These are phyloP conservation scores for Akanthomyces muscarius DNA, from an alignment of 2,329 filamentous ascomycete species.

Conservation along the genomic window DNA sequence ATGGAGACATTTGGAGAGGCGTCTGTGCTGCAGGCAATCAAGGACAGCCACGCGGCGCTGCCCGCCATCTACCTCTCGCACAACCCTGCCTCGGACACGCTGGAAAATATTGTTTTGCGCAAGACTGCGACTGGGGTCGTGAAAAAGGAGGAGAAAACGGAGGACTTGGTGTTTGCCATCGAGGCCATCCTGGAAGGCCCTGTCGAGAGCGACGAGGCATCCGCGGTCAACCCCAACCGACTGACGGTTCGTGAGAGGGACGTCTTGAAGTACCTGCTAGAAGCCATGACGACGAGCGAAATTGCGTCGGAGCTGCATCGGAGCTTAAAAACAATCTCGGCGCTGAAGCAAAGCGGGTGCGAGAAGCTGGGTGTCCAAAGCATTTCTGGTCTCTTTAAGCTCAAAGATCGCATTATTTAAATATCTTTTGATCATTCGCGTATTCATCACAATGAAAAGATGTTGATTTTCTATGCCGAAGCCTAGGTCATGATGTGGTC, in stretches of 20 bases:
- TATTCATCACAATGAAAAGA: too few species aligned
- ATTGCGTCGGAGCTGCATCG: slow-evolving; percentile 8
- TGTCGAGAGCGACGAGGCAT: not conserved
- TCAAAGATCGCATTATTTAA: slow-evolving; percentile 8
- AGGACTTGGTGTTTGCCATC: not conserved
- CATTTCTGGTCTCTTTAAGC: slow-evolving; percentile 9
- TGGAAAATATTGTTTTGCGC: slow-evolving; percentile 5
- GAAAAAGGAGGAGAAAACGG: slow-evolving; percentile 1
- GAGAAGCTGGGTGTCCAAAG: slow-evolving; percentile 11
- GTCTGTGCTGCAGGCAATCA: not conserved
- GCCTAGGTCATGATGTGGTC: too few species aligned
- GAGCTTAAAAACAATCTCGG: slow-evolving; percentile 2
- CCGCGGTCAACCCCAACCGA: not conserved
- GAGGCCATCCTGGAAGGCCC: slow-evolving; percentile 7
- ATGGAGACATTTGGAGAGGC: not conserved
- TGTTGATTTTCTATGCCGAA: too few species aligned
- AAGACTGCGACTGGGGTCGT: not conserved
- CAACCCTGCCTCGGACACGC: slow-evolving; percentile 6
- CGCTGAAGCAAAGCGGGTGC: slow-evolving; percentile 11
- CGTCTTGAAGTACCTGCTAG: not conserved
- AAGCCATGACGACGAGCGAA: slow-evolving; percentile 10
- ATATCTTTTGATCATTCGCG: too few species aligned
- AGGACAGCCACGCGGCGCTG: not conserved
- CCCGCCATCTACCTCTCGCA: slow-evolving; percentile 6
- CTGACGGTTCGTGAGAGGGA: slow-evolving; percentile 2